Evolutionary conservation across 2,329 filamentous ascomycete genomes (phyloP), one percentile per base, ranked within the genome.

Genomic region (Apiospora koreana): DNA sequence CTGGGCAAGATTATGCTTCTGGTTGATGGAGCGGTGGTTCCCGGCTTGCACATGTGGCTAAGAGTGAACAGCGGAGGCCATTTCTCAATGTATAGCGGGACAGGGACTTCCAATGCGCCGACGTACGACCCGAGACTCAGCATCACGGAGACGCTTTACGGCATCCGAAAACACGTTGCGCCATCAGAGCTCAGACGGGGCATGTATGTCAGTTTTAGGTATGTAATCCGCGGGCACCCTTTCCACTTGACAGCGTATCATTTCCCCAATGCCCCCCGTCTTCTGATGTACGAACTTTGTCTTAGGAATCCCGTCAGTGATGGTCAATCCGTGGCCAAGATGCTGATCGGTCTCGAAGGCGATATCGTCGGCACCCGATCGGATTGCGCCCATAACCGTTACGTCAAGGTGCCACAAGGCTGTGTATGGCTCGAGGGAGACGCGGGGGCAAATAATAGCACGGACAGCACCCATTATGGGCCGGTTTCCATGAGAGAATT

Each of bases 71-170:
- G 5, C 25, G 4, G 2, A 0, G 4, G 14, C 2, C 25, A 16
- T 31, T 31, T 8, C 25, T 1, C 0, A 7, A 2, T 18, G 4
- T 31, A 2, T 18, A 0, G 1, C 1, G 48, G 4, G 25, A 0
- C 1, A 6, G 48, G 25, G 3, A 9, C 23, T 5, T 50, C 48
- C 14, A 54, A 31, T 23, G 1, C 25, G 16, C 48, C 25, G 14
- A 54, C 48, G 6, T 31, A 31, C 14, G 14, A 54, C 14, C 25
- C 3, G 14, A 18, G 8, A 7, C 5, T 8, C 25, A 54, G 25
- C 48, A 31, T 46, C 45, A 23, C 45, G 21, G 45, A 10, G 45
- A 46, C 7, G 12, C 2, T 31, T 5, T 54, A 54, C 23, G 25
- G 14, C 25, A 21, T 54, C 25, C 16, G 2, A 14, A 18, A 8